A percentile compares a stretch with the other conserved stretches of the same genome.
These are phyloP conservation scores for Leavenworthia alabamica DNA, from an alignment of 345 rosid species.

Conservation along the genomic window DNA sequence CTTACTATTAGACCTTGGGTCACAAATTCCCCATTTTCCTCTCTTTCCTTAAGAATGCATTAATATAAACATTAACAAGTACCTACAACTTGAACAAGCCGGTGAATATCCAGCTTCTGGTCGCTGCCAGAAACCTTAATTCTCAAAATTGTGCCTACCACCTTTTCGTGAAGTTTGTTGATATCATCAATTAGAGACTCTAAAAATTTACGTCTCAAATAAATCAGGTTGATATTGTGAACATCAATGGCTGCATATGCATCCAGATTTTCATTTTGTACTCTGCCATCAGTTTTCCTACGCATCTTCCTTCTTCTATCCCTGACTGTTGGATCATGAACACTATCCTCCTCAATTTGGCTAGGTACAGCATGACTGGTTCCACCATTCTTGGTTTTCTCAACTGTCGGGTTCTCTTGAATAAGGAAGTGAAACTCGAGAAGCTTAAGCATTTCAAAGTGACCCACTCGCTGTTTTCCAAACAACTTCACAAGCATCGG, in stretches of 20 bases:
- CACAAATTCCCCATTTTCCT: neutral
- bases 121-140: slow-evolving; percentile 58
- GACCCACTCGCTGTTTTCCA: slow-evolving; percentile 61
- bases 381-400: slow-evolving; percentile 29
- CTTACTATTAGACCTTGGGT: neutral
- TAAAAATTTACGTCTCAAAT: slow-evolving; percentile 57
- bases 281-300: slow-evolving; percentile 43
- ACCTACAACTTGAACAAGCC: slow-evolving; percentile 94
- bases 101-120: slow-evolving; percentile 60
- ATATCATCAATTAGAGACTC: slow-evolving; percentile 62
- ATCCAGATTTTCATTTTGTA: slow-evolving; percentile 34
- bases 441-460: slow-evolving; percentile 87
- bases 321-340: slow-evolving; percentile 30
- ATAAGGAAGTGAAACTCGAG: slow-evolving; percentile 67
- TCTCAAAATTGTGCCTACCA: slow-evolving; percentile 84
- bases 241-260: slow-evolving; percentile 81
- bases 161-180: slow-evolving; percentile 61
- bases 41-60: slow-evolving; percentile 11
- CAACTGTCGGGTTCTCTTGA: slow-evolving; percentile 37
- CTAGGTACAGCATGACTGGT: slow-evolving; percentile 33
- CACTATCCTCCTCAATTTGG: slow-evolving; percentile 30
- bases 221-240: slow-evolving; percentile 72
- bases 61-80: slow-evolving; percentile 25
- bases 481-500: slow-evolving; percentile 59
- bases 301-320: slow-evolving; percentile 49